phyloP scores from a whole-genome alignment of 169 alveolate genomes.

The Besnoitia besnoiti region DNA sequence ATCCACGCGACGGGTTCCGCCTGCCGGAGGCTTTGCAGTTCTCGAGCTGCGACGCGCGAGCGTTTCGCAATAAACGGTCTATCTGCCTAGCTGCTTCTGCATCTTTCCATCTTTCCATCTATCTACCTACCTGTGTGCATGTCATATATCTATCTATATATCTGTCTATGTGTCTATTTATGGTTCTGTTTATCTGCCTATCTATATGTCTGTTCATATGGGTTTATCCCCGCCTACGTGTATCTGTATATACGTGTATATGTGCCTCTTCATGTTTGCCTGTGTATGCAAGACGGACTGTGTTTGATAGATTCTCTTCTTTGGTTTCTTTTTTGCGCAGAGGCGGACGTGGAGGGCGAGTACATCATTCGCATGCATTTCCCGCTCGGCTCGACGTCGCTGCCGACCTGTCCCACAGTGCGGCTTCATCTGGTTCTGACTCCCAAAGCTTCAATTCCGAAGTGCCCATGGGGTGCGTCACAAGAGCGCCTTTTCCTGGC shows the following conservation, averaged over 20 bases:
- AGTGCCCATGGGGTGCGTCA: slow-evolving; percentile 63
- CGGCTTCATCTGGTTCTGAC: slow-evolving; percentile 50
- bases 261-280: background rate
- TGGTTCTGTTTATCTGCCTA: background rate
- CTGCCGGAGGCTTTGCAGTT: no score
- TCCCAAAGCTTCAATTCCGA: slow-evolving; percentile 35
- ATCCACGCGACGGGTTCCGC: no score
- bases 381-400: slow-evolving; percentile 5
- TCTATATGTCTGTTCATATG: background rate
- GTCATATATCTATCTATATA: background rate
- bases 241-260: background rate
- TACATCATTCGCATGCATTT: slow-evolving; percentile 31
- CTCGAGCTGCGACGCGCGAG: no score
- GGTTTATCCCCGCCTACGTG: background rate
- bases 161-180: background rate
- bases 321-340: background rate
- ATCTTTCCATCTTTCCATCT: no score
- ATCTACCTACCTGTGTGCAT: no score
- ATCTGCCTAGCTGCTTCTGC: no score
- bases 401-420: slow-evolving; percentile 43
- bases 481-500: background rate
- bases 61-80: no score
- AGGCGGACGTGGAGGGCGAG: slow-evolving; percentile 48
- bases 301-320: background rate
- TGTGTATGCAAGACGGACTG: background rate